Evolutionary conservation across 2,329 filamentous ascomycete genomes (phyloP).

Genomic region (Nemania serpens): DNA sequence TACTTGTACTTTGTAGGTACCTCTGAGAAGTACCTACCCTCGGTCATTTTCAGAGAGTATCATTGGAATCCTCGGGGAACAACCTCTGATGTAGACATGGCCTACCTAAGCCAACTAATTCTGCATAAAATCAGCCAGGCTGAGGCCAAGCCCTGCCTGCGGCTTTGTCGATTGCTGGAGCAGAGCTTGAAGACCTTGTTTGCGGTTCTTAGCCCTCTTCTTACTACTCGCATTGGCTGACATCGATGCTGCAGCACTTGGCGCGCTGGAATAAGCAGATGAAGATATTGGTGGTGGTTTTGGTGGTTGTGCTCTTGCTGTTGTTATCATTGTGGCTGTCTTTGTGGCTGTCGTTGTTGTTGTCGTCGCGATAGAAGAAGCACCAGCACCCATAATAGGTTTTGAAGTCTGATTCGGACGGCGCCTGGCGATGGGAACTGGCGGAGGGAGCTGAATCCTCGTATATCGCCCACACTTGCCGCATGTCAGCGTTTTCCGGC

Average conservation of each 20-base stretch:
- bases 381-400: background rate
- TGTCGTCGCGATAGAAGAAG: background rate
- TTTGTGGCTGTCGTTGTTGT: too few relatives aligned
- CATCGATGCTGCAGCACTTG: conserved; percentile 16
- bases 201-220: conserved; percentile 67
- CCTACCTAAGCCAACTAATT: too few relatives aligned
- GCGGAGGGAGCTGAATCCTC: conserved; percentile 46
- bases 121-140: conserved; percentile 61
- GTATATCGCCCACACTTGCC: conserved; percentile 52
- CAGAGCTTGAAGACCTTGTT: conserved; percentile 68
- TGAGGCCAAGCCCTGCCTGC: conserved; percentile 49
- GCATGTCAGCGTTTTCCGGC: conserved; percentile 51
- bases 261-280: background rate
- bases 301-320: too few relatives aligned
- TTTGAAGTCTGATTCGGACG: conserved; percentile 36
- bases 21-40: too few relatives aligned
- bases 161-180: conserved; percentile 54
- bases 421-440: conserved; percentile 37
- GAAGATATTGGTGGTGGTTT: background rate
- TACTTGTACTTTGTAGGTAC: background rate
- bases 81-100: too few relatives aligned
- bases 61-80: too few relatives aligned
- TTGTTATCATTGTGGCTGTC: too few relatives aligned
- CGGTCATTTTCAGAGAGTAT: too few relatives aligned
- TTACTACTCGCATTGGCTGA: conserved; percentile 64